Percentiles rank a stretch among this genome's conserved stretches.
Conservation (phyloP, 2,329 filamentous ascomycete genomes). For the Cryphonectria nitschkei region DNA sequence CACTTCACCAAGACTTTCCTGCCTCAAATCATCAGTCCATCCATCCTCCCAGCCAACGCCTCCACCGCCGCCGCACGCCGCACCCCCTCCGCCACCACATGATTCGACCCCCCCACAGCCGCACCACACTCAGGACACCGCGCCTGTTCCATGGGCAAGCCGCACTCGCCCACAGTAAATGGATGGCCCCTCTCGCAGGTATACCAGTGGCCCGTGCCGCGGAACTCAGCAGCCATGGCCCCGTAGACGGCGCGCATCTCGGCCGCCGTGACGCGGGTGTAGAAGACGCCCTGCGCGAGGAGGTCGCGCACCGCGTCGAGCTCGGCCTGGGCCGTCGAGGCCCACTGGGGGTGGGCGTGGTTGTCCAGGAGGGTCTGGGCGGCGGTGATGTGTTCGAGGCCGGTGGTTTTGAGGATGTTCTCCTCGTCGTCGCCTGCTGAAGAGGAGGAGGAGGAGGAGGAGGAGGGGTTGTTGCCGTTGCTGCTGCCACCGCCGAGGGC, state of each 20-base stretch:
- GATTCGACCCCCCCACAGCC: slow-evolving; percentile 57
- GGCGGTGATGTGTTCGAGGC: slow-evolving; percentile 29
- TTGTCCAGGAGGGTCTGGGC: slow-evolving; percentile 32
- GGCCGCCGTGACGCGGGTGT: slow-evolving; percentile 50
- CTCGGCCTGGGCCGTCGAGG: slow-evolving; percentile 43
- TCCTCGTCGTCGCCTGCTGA: not conserved
- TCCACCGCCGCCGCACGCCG: slow-evolving; percentile 54
- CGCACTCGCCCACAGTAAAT: slow-evolving; percentile 69
- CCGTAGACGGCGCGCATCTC: slow-evolving; percentile 55
- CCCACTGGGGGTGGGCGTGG: slow-evolving; percentile 31
- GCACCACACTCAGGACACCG: slow-evolving; percentile 66
- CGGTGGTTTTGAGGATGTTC: slow-evolving; percentile 12
- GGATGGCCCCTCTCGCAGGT: slow-evolving; percentile 59
- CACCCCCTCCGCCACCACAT: slow-evolving; percentile 56
- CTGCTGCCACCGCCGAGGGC: slow-evolving; percentile 24
- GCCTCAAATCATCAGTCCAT: not conserved
- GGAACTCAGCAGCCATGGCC: slow-evolving; percentile 56
- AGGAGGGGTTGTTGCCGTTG: too few species aligned
- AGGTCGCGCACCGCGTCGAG: slow-evolving; percentile 50
- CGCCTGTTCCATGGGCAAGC: slow-evolving; percentile 65
- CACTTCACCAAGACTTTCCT: too few species aligned
- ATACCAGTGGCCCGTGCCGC: slow-evolving; percentile 65
- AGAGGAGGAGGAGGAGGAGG: too few species aligned
- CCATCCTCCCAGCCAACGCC: slow-evolving; percentile 27
- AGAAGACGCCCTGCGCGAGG: slow-evolving; percentile 51